Evolutionary conservation across 139 green algal species (phyloP).

Genomic region (Desmodesmus armatus): DNA sequence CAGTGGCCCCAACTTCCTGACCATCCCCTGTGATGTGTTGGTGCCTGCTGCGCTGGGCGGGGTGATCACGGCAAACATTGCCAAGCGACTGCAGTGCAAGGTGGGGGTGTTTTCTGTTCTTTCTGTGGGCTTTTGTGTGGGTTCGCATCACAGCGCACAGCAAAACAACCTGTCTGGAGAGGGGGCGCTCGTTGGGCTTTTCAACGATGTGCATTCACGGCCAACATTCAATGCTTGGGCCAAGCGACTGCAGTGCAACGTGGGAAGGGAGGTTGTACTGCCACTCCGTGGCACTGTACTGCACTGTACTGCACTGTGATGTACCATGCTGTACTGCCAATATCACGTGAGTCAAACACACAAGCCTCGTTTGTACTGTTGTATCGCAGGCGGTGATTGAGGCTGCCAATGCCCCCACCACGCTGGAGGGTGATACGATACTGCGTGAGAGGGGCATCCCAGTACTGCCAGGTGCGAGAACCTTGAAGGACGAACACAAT

Average conservation of each 20-base stretch:
- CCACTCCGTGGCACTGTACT: no score
- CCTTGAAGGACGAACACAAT: conserved; percentile 80
- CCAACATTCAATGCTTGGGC: no score
- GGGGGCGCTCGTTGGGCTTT: no score
- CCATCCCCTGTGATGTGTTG: conserved; percentile 87
- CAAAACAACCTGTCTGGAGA: no score
- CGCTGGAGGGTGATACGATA: conserved; percentile 75
- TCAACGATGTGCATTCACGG: no score
- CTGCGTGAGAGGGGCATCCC: conserved; percentile 76
- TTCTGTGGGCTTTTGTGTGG: no score
- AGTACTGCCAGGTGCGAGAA: conserved; percentile 82
- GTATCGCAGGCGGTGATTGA: conserved; percentile 80
- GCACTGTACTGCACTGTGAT: no score
- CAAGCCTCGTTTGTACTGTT: neutral
- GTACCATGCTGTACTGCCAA: no score
- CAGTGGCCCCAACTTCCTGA: conserved; percentile 62
- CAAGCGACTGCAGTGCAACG: no score
- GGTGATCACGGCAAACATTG: conserved; percentile 55
- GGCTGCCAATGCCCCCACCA: conserved; percentile 91
- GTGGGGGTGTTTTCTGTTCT: conserved; percentile 11
- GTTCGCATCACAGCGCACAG: no score
- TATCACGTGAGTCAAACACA: no score
- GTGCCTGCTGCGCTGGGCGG: conserved; percentile 90
- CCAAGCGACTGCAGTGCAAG: conserved; percentile 63
- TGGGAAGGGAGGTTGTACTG: no score